Base-by-base conservation (phyloP, 1,139 yeast genomes). In the Pichia sp. region DNA sequence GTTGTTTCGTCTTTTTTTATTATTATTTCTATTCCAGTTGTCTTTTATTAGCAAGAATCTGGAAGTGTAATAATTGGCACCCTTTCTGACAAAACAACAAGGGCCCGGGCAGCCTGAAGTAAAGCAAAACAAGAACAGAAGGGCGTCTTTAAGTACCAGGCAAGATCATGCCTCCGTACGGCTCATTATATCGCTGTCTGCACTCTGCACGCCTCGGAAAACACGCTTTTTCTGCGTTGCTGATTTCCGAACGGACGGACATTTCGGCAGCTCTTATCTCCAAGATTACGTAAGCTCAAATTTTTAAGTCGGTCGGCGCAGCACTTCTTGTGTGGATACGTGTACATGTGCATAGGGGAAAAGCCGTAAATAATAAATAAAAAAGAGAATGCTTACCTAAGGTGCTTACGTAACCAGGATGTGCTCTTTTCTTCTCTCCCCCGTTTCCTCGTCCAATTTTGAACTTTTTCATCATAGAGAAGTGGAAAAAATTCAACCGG, bases 221-320 rank as follows among this genome's bases (percentile, higher is more conserved):
- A 36, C 40, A 36, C 40, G 40, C 40, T 36, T 13, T 54, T 54
- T 54, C 57, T 54, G 57, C 31, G 57, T 8, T 54, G 57, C 53
- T 54, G 55, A 54, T 52, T 32, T 50, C 57, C 57, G 53, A 44
- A 10, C 10, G 13, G n/a, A n/a, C 49, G 43, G 43, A 34, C 32
- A 36, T 47, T 34, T 8, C 49, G 43, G 43, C 40, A 26, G 23
- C 40, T 7, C 15, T 13, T 30, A n/a, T 30, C 19, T 42, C 45
- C 45, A 29, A 8, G 30, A 8, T 42, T 10, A 36, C 13, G 15
- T 36, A 36, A 36, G 10, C 34, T 2, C 34, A 3, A 2, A 2
- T 19, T 31, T 10, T 13, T 11, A 2, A 36, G 51, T 29, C 51
- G 51, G 40, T 42, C 47, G 51, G 31, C 51, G 45, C 36, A 4